Conservation (phyloP, 257 asterid species). For the Solanum medicagineum region DNA sequence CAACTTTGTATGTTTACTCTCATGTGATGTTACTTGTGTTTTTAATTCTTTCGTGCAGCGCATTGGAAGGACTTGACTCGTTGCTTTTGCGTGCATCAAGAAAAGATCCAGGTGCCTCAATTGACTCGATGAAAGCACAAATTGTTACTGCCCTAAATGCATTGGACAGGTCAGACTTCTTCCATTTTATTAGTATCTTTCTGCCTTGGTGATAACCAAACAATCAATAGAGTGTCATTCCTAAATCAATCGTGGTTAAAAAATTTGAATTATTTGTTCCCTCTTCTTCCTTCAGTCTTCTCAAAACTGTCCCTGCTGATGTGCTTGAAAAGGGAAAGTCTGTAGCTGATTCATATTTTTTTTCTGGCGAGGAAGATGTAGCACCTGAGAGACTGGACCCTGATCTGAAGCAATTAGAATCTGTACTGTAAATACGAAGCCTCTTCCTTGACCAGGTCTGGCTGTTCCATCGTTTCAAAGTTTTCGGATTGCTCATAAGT, state of each 20-base stretch:
- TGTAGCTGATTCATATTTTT: slow-evolving; percentile 68
- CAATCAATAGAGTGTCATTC: neutral
- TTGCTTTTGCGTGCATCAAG: slow-evolving; percentile 77
- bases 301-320: slow-evolving; percentile 64
- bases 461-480: neutral
- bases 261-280: neutral
- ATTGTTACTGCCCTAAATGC: slow-evolving; percentile 48
- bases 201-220: neutral
- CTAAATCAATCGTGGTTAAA: neutral
- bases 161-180: slow-evolving; percentile 47
- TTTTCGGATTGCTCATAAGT: neutral
- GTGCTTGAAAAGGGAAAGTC: slow-evolving; percentile 73
- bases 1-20: neutral
- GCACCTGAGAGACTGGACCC: slow-evolving; percentile 33
- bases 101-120: slow-evolving; percentile 40
- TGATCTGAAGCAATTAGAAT: slow-evolving; percentile 53
- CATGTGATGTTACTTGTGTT: neutral
- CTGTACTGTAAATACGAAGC: slow-evolving; percentile 29
- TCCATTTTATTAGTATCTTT: neutral
- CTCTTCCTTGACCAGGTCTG: neutral
- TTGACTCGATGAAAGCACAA: slow-evolving; percentile 52
- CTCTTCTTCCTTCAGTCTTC: slow-evolving; percentile 39
- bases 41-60: slow-evolving; percentile 23
- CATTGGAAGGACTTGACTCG: slow-evolving; percentile 94
- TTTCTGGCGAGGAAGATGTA: slow-evolving; percentile 24